Percentiles rank a stretch among this genome's conserved stretches.
Evolutionary conservation across 108 stramenopile genomes (phyloP).

Genomic region (Pseudonitzschia multiseries): DNA sequence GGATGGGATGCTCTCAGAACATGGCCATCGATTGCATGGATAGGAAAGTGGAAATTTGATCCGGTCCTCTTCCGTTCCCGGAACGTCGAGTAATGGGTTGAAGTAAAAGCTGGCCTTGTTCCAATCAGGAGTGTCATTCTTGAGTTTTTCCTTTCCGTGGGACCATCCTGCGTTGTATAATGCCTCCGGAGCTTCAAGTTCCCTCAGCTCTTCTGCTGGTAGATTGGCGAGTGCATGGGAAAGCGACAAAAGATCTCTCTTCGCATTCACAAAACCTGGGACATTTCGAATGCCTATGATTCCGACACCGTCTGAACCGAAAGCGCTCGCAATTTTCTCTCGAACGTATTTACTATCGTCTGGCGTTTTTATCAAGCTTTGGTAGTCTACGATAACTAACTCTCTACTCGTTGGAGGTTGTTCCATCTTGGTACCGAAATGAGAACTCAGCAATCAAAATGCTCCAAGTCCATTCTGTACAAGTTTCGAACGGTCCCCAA

Average conservation of each 20-base stretch:
- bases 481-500: no score
- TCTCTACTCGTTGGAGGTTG: background rate
- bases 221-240: slow-evolving; percentile 79
- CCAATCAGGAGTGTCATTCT: slow-evolving; percentile 77
- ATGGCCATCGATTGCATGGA: slow-evolving; percentile 89
- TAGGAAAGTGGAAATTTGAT: slow-evolving; percentile 75
- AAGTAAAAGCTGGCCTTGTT: slow-evolving; percentile 90
- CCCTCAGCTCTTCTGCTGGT: slow-evolving; percentile 49
- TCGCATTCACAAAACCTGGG: slow-evolving; percentile 76
- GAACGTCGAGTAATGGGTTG: slow-evolving; percentile 77
- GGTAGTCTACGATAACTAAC: background rate
- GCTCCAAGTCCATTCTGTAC: background rate
- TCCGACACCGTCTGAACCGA: slow-evolving; percentile 50
- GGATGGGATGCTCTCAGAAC: slow-evolving; percentile 47
- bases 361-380: background rate
- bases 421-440: background rate
- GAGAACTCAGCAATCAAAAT: no score
- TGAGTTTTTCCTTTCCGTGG: slow-evolving; percentile 89
- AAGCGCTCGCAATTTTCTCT: slow-evolving; percentile 31
- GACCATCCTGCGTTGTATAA: slow-evolving; percentile 92
- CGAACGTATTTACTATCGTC: background rate
- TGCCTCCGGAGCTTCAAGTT: slow-evolving; percentile 64
- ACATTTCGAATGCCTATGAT: slow-evolving; percentile 82
- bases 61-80: slow-evolving; percentile 78
- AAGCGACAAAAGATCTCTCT: slow-evolving; percentile 59